Evolutionary conservation across 2,329 filamentous ascomycete genomes (phyloP).

Genomic region (Ophiocordyceps sinensis): DNA sequence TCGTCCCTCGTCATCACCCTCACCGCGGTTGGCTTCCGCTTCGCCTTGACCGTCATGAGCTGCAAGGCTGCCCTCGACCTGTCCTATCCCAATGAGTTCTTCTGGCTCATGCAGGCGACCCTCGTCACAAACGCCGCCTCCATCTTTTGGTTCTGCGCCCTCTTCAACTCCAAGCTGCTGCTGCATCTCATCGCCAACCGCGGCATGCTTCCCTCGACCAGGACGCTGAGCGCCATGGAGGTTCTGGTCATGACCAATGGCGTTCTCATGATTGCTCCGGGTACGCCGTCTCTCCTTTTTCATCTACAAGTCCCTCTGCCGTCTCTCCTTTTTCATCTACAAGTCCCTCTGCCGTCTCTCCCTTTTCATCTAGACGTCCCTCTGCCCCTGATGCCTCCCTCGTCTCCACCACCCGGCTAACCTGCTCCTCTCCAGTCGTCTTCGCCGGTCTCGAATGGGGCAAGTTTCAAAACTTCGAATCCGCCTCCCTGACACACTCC

Average conservation of each 20-base stretch:
- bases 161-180: constrained; percentile 38
- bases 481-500: constrained; percentile 33
- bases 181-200: constrained; percentile 32
- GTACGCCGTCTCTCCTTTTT: constrained; percentile 17
- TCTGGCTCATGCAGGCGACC: constrained; percentile 24
- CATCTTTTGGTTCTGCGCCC: constrained; percentile 37
- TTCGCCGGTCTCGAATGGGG: constrained; percentile 34
- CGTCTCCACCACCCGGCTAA: background rate
- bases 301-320: background rate
- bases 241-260: constrained; percentile 41
- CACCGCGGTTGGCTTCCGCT: constrained; percentile 15
- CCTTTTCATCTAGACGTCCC: too few relatives aligned
- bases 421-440: constrained; percentile 21
- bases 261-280: constrained; percentile 40
- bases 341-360: background rate
- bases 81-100: constrained; percentile 9
- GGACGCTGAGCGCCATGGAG: constrained; percentile 34
- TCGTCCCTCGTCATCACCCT: constrained; percentile 22
- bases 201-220: constrained; percentile 27
- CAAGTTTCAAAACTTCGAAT: constrained; percentile 28
- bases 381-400: background rate
- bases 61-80: constrained; percentile 14
- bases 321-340: background rate
- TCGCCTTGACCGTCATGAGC: constrained; percentile 22
- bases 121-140: constrained; percentile 24